Evolutionary conservation across 768 basidiomycete species (phyloP).

Genomic region (Melanogaster broomeanus): DNA sequence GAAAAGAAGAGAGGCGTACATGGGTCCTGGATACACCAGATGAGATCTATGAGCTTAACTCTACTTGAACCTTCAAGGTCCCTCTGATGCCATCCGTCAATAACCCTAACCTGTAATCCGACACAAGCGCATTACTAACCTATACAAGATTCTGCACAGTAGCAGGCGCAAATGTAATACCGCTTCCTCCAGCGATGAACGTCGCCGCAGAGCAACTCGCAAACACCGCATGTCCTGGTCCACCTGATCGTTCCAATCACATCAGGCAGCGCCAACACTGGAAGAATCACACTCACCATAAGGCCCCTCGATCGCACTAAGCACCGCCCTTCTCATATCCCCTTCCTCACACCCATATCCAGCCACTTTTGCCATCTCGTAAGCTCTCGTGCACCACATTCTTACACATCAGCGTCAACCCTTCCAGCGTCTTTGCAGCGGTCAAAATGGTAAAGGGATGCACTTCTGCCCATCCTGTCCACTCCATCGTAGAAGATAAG

Average conservation of each 20-base stretch:
- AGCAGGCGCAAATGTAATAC: constrained; percentile 56
- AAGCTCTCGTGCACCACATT: constrained; percentile 53
- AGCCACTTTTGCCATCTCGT: constrained; percentile 39
- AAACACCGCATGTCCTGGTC: constrained; percentile 46
- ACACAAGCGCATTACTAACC: constrained; percentile 16
- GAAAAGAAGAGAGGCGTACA: constrained; percentile 28
- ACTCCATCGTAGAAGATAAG: constrained; percentile 40
- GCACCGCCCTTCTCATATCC: constrained; percentile 29
- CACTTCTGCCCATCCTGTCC: constrained; percentile 40
- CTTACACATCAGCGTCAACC: constrained; percentile 53
- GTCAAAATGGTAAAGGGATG: constrained; percentile 59
- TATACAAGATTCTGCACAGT: constrained; percentile 55
- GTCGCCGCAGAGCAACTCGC: constrained; percentile 53
- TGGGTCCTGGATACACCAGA: constrained; percentile 54
- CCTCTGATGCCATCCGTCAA: constrained; percentile 15
- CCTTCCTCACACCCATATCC: constrained; percentile 34
- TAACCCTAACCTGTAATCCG: background rate
- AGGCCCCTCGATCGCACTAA: constrained; percentile 54
- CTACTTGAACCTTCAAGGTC: constrained; percentile 35
- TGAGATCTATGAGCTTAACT: constrained; percentile 48
- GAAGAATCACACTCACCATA: constrained; percentile 35
- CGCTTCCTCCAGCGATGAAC: constrained; percentile 61
- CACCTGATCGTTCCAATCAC: constrained; percentile 30
- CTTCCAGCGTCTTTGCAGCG: constrained; percentile 40
- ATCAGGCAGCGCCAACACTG: constrained; percentile 3